Base-by-base conservation (phyloP, 1,139 yeast species). In the Yamadazyma siamensis region DNA sequence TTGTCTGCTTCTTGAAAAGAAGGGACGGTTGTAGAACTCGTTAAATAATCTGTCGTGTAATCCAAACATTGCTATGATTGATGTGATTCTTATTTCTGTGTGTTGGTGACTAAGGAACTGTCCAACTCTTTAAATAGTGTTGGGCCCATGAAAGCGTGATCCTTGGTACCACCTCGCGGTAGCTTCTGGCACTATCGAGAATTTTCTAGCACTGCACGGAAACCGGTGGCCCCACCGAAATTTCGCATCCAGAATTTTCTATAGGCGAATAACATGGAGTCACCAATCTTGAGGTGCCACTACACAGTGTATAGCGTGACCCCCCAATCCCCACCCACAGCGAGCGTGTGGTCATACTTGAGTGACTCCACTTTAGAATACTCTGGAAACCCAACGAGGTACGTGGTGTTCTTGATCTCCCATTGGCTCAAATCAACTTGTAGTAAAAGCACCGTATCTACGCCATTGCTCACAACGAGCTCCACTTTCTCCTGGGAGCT, bases 301-400 rank as follows among this genome's bases (percentile, higher is more conserved):
- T n/a, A n/a, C n/a, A n/a, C n/a, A n/a, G 13, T 13, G 23, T 23
- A 33, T 6, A 22, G n/a, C 20, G 30, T 29, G 7, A 41, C 27
- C 16, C 48, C 46, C 15, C 28, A 23, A 27, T 47, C 49, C 14
- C 43, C 40, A 1, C 34, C 47, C 6, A 46, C 43, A 6, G 43
- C 24, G 7, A 37, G 25, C 13, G 36, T 24, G 4, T 29, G 18
- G n/a, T 37, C 38, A 14, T 31, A 30, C 8, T 36, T 32, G 29
- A 51, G 36, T 8, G 31, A 29, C 12, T 34, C 36, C 8, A 50
- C 44, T 23, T 35, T 38, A 32, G 45, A 51, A 31, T 41, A 36
- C 34, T 54, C 59, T 6, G 52, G 46, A 17, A 54, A 34, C 6
- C 61, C 61, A 4, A 45, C 54, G 30, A 54, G 39, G 30, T 49